A percentile compares a stretch with the other conserved stretches of the same genome.
Evolutionary conservation across 108 stramenopile genomes (phyloP).

Genomic region (Craspedostauros australis): DNA sequence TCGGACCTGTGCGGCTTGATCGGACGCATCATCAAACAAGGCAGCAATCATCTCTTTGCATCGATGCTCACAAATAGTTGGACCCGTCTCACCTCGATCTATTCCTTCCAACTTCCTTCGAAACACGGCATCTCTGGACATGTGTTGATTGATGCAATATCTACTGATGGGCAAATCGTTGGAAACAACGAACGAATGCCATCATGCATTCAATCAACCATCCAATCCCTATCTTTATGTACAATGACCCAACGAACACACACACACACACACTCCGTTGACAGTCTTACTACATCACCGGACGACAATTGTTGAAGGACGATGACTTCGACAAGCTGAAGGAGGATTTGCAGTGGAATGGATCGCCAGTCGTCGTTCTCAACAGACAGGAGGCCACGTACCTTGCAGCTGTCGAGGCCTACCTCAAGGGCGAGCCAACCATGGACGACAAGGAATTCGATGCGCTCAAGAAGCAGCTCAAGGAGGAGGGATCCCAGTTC

Average conservation of each 20-base stretch:
- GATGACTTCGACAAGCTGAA: constrained; percentile 89
- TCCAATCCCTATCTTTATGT: neutral
- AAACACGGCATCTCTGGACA: neutral
- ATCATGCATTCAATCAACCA: neutral
- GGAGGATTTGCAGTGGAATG: constrained; percentile 91
- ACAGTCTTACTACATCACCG: constrained; percentile 82
- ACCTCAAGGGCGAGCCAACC: constrained; percentile 79
- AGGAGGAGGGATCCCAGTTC: constrained; percentile 80
- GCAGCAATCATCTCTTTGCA: too few relatives aligned
- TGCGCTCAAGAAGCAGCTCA: constrained; percentile 69
- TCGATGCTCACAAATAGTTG: too few relatives aligned
- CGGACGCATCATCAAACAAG: too few relatives aligned
- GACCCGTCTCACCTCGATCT: too few relatives aligned
- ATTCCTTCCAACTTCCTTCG: neutral
- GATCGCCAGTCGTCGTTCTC: constrained; percentile 68
- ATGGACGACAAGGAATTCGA: constrained; percentile 84
- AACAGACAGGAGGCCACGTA: constrained; percentile 87
- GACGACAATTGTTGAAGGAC: constrained; percentile 78
- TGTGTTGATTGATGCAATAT: too few relatives aligned
- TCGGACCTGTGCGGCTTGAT: too few relatives aligned
- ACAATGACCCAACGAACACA: too few relatives aligned
- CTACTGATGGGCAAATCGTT: too few relatives aligned
- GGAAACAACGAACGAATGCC: neutral
- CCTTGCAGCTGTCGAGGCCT: constrained; percentile 82
- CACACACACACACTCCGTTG: neutral